These are phyloP conservation scores for Funneliformis mosseae DNA, from an alignment of 192 early-diverging fungal species.

Conservation along the genomic window DNA sequence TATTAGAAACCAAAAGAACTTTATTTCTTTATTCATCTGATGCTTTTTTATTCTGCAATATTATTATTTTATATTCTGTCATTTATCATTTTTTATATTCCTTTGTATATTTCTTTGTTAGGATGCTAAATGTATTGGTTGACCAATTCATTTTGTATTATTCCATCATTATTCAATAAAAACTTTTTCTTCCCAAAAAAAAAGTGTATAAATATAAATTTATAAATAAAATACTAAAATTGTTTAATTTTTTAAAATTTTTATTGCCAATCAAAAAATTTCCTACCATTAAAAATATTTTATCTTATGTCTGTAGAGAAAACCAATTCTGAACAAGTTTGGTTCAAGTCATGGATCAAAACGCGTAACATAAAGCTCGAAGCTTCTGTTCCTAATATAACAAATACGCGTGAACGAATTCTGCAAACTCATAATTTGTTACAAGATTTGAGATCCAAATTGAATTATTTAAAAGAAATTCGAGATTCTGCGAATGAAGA, in stretches of 20 bases:
- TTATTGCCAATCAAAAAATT: no score
- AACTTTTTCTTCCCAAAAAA: background rate
- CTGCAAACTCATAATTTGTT: background rate
- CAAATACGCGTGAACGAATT: background rate
- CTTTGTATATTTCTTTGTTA: background rate
- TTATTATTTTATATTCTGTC: background rate
- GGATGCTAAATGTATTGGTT: background rate
- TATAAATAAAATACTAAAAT: no score
- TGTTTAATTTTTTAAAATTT: no score
- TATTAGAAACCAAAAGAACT: no score
- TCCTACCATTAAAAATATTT: background rate
- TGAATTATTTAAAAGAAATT: background rate
- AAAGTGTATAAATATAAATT: background rate
- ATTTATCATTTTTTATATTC: background rate
- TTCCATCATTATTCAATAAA: background rate
- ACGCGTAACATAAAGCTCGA: background rate
- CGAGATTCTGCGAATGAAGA: background rate
- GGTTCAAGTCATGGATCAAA: constrained; percentile 22
- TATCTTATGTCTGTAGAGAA: background rate
- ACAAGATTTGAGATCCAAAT: background rate
- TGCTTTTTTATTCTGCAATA: constrained; percentile 1
- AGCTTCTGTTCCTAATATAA: background rate
- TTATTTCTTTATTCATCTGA: background rate
- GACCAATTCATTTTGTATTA: background rate
- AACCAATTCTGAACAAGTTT: constrained; percentile 20